These are phyloP conservation scores for Coemansia sp. DNA, from an alignment of 192 early-diverging fungal species.

Conservation along the genomic window DNA sequence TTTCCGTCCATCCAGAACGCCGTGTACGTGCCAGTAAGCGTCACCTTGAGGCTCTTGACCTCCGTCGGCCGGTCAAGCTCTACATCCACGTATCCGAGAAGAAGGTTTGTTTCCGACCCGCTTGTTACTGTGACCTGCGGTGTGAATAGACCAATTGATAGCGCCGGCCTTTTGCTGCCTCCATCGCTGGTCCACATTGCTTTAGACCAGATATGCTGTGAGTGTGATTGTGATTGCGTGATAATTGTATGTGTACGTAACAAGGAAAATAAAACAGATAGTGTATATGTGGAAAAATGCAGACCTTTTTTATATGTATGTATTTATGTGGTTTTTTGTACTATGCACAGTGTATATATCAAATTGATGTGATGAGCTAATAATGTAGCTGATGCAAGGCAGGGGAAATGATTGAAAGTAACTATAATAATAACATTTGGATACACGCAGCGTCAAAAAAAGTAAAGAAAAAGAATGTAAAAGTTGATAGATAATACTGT, in stretches of 20 bases:
- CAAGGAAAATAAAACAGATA: slow-evolving; percentile 5
- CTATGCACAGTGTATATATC: too few relatives aligned
- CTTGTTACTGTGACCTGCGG: slow-evolving; percentile 37
- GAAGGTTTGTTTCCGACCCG: slow-evolving; percentile 36
- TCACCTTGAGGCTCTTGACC: slow-evolving; percentile 25
- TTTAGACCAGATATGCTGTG: background rate
- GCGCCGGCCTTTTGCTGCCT: slow-evolving; percentile 11
- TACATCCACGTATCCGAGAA: slow-evolving; percentile 27
- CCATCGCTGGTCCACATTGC: slow-evolving; percentile 23
- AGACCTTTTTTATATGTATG: too few relatives aligned
- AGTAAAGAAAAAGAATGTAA: background rate
- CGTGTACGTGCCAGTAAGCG: slow-evolving; percentile 33
- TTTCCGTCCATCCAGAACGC: slow-evolving; percentile 27
- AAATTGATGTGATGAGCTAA: too few relatives aligned
- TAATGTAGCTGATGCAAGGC: too few relatives aligned
- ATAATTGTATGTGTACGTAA: background rate
- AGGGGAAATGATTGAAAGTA: too few relatives aligned
- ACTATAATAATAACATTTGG: too few relatives aligned
- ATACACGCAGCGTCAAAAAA: background rate
- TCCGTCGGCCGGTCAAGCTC: slow-evolving; percentile 14
- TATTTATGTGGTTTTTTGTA: too few relatives aligned
- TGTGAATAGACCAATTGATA: slow-evolving; percentile 31
- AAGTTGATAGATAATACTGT: background rate
- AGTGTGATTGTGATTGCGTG: background rate
- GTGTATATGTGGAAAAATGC: background rate